These are phyloP conservation scores for Fusarium odoratissimum DNA, from an alignment of 2,329 filamentous ascomycete genomes.

Conservation along the genomic window DNA sequence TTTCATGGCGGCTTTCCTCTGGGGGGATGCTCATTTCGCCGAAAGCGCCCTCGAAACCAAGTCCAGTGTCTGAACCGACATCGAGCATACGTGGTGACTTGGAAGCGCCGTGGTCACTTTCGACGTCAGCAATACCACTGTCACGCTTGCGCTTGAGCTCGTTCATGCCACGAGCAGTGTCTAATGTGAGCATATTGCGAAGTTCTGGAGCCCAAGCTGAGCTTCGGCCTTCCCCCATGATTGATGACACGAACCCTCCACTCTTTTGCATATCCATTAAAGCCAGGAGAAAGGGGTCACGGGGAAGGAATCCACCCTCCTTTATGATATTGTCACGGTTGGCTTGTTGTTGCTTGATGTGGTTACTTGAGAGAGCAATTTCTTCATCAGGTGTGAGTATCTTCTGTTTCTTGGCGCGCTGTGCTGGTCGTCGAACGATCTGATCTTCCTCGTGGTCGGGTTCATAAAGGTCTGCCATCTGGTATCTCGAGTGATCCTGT, in stretches of 20 bases:
- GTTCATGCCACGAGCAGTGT: conserved; percentile 78
- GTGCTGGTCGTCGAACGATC: conserved; percentile 74
- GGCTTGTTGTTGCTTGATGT: conserved; percentile 88
- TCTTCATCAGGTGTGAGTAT: conserved; percentile 84
- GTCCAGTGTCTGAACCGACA: conserved; percentile 73
- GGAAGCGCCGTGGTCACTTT: conserved; percentile 70
- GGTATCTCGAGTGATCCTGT: conserved; percentile 65
- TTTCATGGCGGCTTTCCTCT: conserved; percentile 73
- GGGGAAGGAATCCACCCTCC: conserved; percentile 83
- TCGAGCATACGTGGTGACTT: conserved; percentile 76
- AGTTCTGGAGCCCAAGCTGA: conserved; percentile 92
- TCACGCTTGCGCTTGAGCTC: conserved; percentile 96
- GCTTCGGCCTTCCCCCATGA: conserved; percentile 83
- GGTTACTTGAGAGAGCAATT: conserved; percentile 78
- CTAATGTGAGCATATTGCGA: conserved; percentile 89
- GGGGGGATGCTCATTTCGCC: conserved; percentile 65
- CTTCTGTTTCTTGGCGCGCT: conserved; percentile 80
- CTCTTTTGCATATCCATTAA: conserved; percentile 92
- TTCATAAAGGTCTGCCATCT: conserved; percentile 70
- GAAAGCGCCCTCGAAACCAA: conserved; percentile 58
- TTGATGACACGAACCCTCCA: conserved; percentile 87
- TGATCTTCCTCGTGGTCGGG: conserved; percentile 67
- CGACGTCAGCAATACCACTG: conserved; percentile 84
- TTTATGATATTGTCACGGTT: conserved; percentile 89
- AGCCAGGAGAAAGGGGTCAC: conserved; percentile 86